A percentile compares a stretch with the other conserved stretches of the same genome.
These are phyloP conservation scores for Globisporangium barbulae DNA, from an alignment of 352 stramenopile species.

Conservation along the genomic window DNA sequence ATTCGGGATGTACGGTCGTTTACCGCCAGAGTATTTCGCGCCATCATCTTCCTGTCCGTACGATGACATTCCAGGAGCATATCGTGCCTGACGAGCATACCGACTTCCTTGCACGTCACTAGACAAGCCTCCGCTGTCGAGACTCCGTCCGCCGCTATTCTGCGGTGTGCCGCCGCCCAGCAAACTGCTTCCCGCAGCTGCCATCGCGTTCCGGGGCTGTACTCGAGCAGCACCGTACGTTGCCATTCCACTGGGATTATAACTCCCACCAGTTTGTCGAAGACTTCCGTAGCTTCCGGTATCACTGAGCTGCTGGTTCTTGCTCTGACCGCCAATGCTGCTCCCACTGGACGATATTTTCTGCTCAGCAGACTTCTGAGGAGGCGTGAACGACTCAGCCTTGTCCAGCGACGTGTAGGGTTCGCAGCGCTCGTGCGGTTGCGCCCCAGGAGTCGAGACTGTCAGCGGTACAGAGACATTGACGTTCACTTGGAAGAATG, in stretches of 20 bases:
- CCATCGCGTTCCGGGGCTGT: constrained; percentile 67
- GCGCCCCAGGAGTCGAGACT: constrained; percentile 55
- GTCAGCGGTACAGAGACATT: constrained; percentile 72
- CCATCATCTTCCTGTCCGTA: constrained; percentile 50
- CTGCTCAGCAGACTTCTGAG: constrained; percentile 44
- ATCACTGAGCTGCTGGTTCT: constrained; percentile 56
- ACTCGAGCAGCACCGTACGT: constrained; percentile 43
- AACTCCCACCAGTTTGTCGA: constrained; percentile 24
- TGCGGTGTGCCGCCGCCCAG: constrained; percentile 49
- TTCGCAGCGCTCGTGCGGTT: constrained; percentile 45
- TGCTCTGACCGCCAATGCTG: constrained; percentile 32
- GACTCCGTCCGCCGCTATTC: constrained; percentile 34
- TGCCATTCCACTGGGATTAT: constrained; percentile 8
- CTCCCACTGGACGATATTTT: constrained; percentile 41
- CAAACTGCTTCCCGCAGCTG: constrained; percentile 61
- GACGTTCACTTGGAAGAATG: constrained; percentile 92
- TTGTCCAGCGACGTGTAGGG: constrained; percentile 29
- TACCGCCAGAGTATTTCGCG: constrained; percentile 54
- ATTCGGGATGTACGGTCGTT: constrained; percentile 43
- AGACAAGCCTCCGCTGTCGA: constrained; percentile 46
- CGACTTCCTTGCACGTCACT: constrained; percentile 56
- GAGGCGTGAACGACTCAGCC: constrained; percentile 49
- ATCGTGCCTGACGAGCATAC: constrained; percentile 77
- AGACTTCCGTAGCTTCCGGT: constrained; percentile 40
- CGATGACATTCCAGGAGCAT: constrained; percentile 58